A percentile compares a stretch with the other conserved stretches of the same genome.
These are phyloP conservation scores for Amanita inopinata DNA, from an alignment of 768 basidiomycete species.

Conservation along the genomic window DNA sequence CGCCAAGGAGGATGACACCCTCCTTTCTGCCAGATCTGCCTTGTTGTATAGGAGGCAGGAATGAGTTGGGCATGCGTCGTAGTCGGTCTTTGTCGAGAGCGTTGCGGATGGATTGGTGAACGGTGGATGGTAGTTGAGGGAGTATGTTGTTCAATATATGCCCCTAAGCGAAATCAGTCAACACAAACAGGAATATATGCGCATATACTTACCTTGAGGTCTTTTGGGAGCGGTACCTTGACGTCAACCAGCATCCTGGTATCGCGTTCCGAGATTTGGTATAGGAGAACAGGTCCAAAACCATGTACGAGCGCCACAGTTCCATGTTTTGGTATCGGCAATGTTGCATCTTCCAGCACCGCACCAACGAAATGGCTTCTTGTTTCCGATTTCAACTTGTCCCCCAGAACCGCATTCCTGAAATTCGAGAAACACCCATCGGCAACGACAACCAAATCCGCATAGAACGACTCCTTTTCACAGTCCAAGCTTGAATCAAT, in stretches of 20 bases:
- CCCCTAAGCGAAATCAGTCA: conserved; percentile 26
- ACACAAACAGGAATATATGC: not conserved
- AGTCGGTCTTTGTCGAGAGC: conserved; percentile 77
- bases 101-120: conserved; percentile 53
- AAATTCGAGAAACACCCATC: conserved; percentile 97
- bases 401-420: conserved; percentile 55
- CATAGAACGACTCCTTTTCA: conserved; percentile 49
- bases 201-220: conserved; percentile 52
- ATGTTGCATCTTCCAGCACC: conserved; percentile 63
- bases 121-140: conserved; percentile 68
- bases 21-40: conserved; percentile 39
- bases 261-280: conserved; percentile 83
- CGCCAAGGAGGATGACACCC: conserved; percentile 81
- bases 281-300: conserved; percentile 82
- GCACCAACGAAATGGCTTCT: conserved; percentile 81
- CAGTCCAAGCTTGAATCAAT: conserved; percentile 15
- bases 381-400: conserved; percentile 39
- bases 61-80: conserved; percentile 92
- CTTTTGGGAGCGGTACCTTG: conserved; percentile 71
- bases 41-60: conserved; percentile 75
- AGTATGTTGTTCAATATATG: conserved; percentile 67
- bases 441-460: conserved; percentile 77
- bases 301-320: conserved; percentile 77
- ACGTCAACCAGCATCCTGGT: conserved; percentile 93
- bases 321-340: conserved; percentile 72